Evolutionary conservation across 345 rosid genomes (phyloP), one percentile per base, ranked within the genome.

Genomic region (Camelina neglecta): DNA sequence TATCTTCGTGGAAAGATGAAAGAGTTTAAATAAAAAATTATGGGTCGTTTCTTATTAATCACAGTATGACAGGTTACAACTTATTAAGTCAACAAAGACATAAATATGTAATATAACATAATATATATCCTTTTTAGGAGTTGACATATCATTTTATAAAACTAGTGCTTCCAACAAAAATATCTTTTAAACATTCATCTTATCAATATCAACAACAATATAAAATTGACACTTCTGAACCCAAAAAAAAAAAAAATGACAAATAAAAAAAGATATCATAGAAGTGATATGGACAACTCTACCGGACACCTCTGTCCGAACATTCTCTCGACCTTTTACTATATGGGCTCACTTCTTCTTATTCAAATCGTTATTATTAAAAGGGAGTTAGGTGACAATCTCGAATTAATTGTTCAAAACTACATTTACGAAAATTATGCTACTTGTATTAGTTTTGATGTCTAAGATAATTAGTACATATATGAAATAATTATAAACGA

Each of bases 121-220:
- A 56, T n/a, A 45, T 13, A 44, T 29, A 67, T 75, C 65, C 49
- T 62, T 61, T 69, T 7, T 11, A 70, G 71, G 68, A 60, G 71
- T 69, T 62, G 75, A 69, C 80, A 69, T 61, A 69, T 69, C 44
- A 53, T 76, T 69, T 61, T 44, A 35, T 45, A 33, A 15, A 36
- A 12, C 70, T 69, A 69, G 71, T 76, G 80, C 75, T 62, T 69
- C 39, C 21, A 69, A 47, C 69, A 35, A 44, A 62, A 26, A 45
- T 60, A 31, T 60, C 36, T 12, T 50, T 39, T 1, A 61, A 69
- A 57, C 55, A 42, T 51, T 50, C 47, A 60, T 75, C 74, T 69
- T 53, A 51, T 50, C 31, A 44, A 50, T 60, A 65, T 29, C 33
- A 76, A 23, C 64, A 75, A 68, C 50, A 69, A 69, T 69, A 69